phyloP scores from a whole-genome alignment of 768 basidiomycete species.

The Panaeolus cyanescens region DNA sequence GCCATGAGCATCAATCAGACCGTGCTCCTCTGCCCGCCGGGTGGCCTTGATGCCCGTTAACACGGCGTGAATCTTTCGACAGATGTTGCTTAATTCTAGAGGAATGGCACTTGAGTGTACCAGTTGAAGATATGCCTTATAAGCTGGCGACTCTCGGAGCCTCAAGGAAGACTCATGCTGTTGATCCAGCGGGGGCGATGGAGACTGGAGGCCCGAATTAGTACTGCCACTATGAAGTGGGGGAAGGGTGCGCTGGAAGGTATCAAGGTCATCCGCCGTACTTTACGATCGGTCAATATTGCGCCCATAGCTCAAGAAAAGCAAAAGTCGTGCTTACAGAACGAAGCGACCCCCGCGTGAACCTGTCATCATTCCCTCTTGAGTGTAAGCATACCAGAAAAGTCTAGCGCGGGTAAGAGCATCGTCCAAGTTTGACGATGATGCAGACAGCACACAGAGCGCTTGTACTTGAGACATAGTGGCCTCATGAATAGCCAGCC shows the following conservation, averaged over 20 bases:
- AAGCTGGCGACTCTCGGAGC: constrained; percentile 28
- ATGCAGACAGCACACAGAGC: constrained; percentile 60
- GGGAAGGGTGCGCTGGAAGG: constrained; percentile 69
- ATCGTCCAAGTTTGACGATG: constrained; percentile 46
- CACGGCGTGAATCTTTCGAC: constrained; percentile 74
- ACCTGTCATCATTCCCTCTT: constrained; percentile 83
- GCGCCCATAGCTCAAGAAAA: background rate
- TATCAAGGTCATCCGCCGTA: constrained; percentile 72
- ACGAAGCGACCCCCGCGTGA: constrained; percentile 83
- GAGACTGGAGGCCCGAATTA: constrained; percentile 31
- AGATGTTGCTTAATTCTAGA: constrained; percentile 73
- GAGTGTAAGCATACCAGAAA: constrained; percentile 88
- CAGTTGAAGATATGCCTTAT: constrained; percentile 50
- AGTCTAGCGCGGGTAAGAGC: constrained; percentile 72
- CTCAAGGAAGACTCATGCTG: constrained; percentile 16
- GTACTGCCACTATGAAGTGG: constrained; percentile 30
- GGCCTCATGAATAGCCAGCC: constrained; percentile 74
- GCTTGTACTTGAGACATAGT: constrained; percentile 81
- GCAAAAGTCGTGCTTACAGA: constrained; percentile 50
- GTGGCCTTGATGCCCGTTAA: constrained; percentile 80
- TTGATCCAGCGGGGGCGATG: constrained; percentile 27
- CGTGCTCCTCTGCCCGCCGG: constrained; percentile 51
- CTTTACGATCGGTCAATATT: constrained; percentile 34
- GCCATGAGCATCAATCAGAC: constrained; percentile 58
- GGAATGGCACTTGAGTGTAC: constrained; percentile 69